Percentiles rank a stretch among this genome's conserved stretches.
phyloP scores from a whole-genome alignment of 2,329 filamentous ascomycete species.

The Ceratocystis cacaofunesta region DNA sequence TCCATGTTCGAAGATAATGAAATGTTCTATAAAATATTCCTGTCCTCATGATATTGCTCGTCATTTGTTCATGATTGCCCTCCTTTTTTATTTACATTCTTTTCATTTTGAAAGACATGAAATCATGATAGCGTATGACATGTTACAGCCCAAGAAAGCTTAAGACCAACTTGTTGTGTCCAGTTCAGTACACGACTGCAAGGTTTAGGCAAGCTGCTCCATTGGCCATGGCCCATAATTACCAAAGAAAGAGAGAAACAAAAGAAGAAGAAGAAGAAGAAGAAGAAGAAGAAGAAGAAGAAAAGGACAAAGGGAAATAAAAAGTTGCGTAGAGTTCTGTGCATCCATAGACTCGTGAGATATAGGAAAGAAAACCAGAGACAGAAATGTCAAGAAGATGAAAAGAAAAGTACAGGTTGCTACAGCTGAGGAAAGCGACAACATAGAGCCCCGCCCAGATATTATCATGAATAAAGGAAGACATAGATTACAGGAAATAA shows the following conservation, averaged over 20 bases:
- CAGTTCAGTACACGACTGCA: background rate
- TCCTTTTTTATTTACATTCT: background rate
- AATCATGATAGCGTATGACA: background rate
- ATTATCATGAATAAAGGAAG: background rate
- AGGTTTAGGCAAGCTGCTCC: background rate
- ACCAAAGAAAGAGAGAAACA: constrained; percentile 4
- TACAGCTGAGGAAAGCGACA: background rate
- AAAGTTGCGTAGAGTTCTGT: constrained; percentile 1
- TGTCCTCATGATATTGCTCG: background rate
- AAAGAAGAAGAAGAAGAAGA: background rate
- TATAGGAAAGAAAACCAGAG: background rate
- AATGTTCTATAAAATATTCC: constrained; percentile 1
- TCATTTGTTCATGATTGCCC: background rate
- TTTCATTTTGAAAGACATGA: background rate
- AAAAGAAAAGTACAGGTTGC: background rate
- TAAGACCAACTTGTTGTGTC: background rate
- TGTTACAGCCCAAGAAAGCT: background rate
- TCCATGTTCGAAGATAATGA: background rate
- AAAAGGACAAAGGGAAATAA: background rate
- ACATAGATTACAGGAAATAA: constrained; percentile 45
- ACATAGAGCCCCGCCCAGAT: background rate
- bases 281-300: background rate
- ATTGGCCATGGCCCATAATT: background rate
- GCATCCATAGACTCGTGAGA: constrained; percentile 3
- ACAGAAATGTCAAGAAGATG: background rate